Base-by-base conservation (phyloP, 495 filamentous ascomycete genomes). In the Aspergillus egyptiacus region DNA sequence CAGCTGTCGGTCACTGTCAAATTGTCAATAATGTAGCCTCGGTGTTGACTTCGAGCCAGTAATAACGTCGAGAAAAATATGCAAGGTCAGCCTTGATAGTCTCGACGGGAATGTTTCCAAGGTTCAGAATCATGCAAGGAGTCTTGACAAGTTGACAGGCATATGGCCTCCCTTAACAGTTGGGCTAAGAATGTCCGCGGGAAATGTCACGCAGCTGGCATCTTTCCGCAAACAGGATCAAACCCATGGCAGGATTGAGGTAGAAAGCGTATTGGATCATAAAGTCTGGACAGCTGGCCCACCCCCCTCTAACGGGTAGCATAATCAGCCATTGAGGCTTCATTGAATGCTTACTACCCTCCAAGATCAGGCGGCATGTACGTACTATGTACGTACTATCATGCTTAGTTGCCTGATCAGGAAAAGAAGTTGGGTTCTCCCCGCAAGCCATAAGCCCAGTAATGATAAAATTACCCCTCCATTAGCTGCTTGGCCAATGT, bases 401-500 rank as follows among this genome's bases (percentile, higher is more conserved):
- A 40, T 13, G 14, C 23, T 17, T 40, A 39, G 36, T 40, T 25
- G 10, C 37, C 22, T 14, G 22, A 40, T n/a, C 22, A 14, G 17
- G 37, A 13, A 25, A 40, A 25, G 22, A 20, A 19, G 15, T 50
- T n/a, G 14, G n/a, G 5, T 24, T 38, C 25, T 14, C 50, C 50
- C 50, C 50, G 50, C 50, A 47, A 38, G 39, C 31, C 28, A 34
- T 38, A 43, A 35, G 28, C 37, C 34, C 27, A 28, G 14, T 19
- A 30, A 48, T 14, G 45, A 20, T 38, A 19, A 32, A 31, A 44
- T 35, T 37, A 18, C 31, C 50, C 42, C 35, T 53, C 42, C 28
- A 39, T 31, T 34, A 31, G 13, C 20, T 23, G 19, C 42, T 46
- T 40, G 50, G 50, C 43, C 17, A 32, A 18, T 28, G 50, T 47